Conservation (phyloP, 352 stramenopile genomes). For the Phytophthora sojae region DNA sequence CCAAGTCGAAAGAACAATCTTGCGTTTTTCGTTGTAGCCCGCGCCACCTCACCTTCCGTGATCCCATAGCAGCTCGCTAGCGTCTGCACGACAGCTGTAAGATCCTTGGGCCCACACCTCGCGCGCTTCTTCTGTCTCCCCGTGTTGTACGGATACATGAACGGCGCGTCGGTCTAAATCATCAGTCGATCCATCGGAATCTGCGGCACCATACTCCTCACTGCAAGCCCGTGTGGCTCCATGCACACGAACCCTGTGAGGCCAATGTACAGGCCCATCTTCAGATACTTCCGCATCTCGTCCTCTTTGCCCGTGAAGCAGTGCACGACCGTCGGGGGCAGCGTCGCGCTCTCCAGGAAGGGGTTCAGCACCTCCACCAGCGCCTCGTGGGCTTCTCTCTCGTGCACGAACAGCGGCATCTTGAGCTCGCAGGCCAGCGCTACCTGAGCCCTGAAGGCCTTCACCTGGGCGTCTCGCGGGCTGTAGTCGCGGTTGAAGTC, state of each 20-base stretch:
- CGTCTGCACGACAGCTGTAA: slow-evolving; percentile 65
- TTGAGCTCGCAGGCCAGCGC: slow-evolving; percentile 80
- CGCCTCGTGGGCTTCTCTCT: slow-evolving; percentile 66
- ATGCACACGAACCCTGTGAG: slow-evolving; percentile 81
- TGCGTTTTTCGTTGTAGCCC: slow-evolving; percentile 58
- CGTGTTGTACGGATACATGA: slow-evolving; percentile 71
- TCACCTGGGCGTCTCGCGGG: slow-evolving; percentile 87
- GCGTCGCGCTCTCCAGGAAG: slow-evolving; percentile 43
- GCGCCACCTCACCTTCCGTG: slow-evolving; percentile 49
- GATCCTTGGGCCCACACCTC: slow-evolving; percentile 74
- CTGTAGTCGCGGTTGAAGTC: slow-evolving; percentile 98
- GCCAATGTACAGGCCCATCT: slow-evolving; percentile 76
- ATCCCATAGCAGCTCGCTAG: slow-evolving; percentile 56
- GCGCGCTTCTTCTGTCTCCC: slow-evolving; percentile 37
- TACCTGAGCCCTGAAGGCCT: slow-evolving; percentile 91
- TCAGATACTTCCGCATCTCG: slow-evolving; percentile 64
- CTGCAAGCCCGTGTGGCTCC: slow-evolving; percentile 52
- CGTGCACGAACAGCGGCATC: slow-evolving; percentile 95
- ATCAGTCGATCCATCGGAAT: slow-evolving; percentile 70
- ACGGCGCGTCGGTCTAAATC: slow-evolving; percentile 82
- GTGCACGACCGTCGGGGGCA: slow-evolving; percentile 73
- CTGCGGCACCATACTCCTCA: slow-evolving; percentile 49
- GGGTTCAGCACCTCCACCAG: slow-evolving; percentile 64
- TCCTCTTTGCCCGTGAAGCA: slow-evolving; percentile 72
- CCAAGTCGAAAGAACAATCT: slow-evolving; percentile 58